These are phyloP conservation scores for Penicillium oxalicum DNA, from an alignment of 2,329 filamentous ascomycete genomes.

Conservation along the genomic window DNA sequence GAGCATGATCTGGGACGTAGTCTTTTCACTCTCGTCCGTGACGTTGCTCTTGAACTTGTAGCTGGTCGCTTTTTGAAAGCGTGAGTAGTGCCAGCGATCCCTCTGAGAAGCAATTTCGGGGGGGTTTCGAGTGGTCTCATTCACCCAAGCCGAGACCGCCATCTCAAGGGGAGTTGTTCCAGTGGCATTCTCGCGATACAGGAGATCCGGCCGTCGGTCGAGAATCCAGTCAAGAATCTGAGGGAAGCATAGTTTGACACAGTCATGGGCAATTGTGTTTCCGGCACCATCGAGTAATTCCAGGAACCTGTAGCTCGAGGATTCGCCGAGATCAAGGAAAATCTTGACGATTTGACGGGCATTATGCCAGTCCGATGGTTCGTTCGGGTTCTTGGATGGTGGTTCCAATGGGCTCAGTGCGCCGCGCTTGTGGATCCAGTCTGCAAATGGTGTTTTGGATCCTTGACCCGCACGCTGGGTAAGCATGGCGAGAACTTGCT, in stretches of 20 bases:
- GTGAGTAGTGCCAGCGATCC: neutral
- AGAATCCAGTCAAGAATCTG: conserved; percentile 52
- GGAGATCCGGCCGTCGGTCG: conserved; percentile 51
- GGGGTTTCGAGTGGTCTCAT: conserved; percentile 15
- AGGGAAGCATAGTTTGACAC: conserved; percentile 43
- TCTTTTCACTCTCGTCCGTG: conserved; percentile 3
- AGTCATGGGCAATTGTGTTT: conserved; percentile 40
- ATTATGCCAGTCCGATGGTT: neutral
- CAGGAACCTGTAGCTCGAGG: conserved; percentile 43
- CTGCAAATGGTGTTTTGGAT: conserved; percentile 49
- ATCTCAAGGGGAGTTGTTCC: conserved; percentile 65
- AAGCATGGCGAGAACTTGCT: conserved; percentile 39
- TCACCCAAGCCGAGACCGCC: conserved; percentile 25
- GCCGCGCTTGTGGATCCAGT: conserved; percentile 42
- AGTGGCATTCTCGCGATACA: conserved; percentile 68
- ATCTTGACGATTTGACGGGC: conserved; percentile 41
- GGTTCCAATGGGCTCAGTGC: neutral
- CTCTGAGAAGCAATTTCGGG: conserved; percentile 3
- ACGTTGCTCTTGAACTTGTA: conserved; percentile 5
- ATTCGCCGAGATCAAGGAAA: conserved; percentile 52
- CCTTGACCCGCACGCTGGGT: conserved; percentile 25
- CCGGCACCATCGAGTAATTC: conserved; percentile 40
- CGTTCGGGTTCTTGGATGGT: conserved; percentile 24
- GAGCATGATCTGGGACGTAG: conserved; percentile 25
- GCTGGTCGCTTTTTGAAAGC: conserved; percentile 3